Percentiles rank a stretch among this genome's conserved stretches.
Conservation (phyloP, 2,329 filamentous ascomycete genomes). For the Cytospora chrysosperma region DNA sequence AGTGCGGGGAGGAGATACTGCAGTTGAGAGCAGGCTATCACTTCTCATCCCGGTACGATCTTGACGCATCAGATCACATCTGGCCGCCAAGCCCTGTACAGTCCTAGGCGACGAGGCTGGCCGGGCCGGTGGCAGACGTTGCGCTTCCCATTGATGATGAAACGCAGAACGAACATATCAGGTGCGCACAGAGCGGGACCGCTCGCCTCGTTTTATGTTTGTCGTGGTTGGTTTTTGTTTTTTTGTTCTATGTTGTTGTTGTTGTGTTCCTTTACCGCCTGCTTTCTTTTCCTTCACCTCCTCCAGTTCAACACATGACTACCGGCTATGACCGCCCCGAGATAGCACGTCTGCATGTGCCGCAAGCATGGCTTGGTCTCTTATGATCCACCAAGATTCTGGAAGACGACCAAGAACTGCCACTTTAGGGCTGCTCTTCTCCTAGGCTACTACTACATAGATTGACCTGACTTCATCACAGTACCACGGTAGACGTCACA, state of each 20-base stretch:
- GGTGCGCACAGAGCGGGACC: slow-evolving; percentile 11
- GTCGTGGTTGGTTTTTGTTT: no score
- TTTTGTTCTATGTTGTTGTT: background rate
- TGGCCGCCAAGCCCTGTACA: slow-evolving; percentile 1
- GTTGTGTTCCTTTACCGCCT: background rate
- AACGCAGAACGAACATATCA: slow-evolving; percentile 3
- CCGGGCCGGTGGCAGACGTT: no score
- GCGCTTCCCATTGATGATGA: slow-evolving; percentile 8
- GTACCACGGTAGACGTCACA: background rate
- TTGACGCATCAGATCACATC: slow-evolving; percentile 20
- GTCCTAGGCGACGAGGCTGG: slow-evolving; percentile 7
- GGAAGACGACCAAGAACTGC: background rate
- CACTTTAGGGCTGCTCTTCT: no score
- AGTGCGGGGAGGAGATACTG: background rate
- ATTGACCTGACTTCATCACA: slow-evolving; percentile 11
- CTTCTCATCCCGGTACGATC: slow-evolving; percentile 15
- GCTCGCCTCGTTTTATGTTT: slow-evolving; percentile 1
- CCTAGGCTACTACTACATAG: no score
- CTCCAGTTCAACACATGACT: background rate
- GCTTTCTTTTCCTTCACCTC: no score
- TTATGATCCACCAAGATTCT: background rate
- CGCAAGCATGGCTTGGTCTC: background rate
- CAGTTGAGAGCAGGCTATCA: slow-evolving; percentile 12
- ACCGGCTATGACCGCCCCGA: background rate
- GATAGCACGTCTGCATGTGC: no score